Percentiles rank a stretch among this genome's conserved stretches.
Evolutionary conservation across 441 rosid species (phyloP).

Genomic region (Arabidopsis lyrata): DNA sequence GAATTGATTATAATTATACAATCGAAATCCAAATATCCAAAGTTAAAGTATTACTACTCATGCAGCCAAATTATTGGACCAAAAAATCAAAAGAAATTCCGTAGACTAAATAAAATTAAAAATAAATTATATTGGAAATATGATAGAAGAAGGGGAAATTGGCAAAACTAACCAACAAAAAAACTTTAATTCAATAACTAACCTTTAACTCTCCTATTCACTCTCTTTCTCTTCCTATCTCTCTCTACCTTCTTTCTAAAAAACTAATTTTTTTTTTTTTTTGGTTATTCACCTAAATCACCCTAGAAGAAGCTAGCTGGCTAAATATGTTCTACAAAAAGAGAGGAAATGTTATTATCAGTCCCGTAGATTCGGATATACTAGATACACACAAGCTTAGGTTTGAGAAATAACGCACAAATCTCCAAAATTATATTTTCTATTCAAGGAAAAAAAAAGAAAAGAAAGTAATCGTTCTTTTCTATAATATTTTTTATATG

Average conservation of each 20-base stretch:
- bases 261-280: no score
- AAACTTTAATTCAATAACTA: no score
- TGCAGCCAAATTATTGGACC: slow-evolving; percentile 32
- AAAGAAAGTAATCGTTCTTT: not conserved
- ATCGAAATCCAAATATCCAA: slow-evolving; percentile 1
- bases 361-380: slow-evolving; percentile 21
- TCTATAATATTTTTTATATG: not conserved
- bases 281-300: no score
- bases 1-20: slow-evolving; percentile 11
- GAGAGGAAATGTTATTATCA: not conserved
- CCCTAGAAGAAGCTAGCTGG: slow-evolving; percentile 31
- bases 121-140: slow-evolving; percentile 11
- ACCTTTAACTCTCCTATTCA: no score
- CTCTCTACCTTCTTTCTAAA: no score
- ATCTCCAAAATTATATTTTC: no score
- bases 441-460: not conserved
- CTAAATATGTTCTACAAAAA: not conserved
- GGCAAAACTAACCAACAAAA: no score
- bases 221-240: no score
- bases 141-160: slow-evolving; percentile 28
- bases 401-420: not conserved
- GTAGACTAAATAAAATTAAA: not conserved
- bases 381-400: slow-evolving; percentile 1
- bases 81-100: not conserved
- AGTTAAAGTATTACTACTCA: slow-evolving; percentile 10